Conservation (phyloP, 139 green algal species). For the Raphidocelis subcapitata region DNA sequence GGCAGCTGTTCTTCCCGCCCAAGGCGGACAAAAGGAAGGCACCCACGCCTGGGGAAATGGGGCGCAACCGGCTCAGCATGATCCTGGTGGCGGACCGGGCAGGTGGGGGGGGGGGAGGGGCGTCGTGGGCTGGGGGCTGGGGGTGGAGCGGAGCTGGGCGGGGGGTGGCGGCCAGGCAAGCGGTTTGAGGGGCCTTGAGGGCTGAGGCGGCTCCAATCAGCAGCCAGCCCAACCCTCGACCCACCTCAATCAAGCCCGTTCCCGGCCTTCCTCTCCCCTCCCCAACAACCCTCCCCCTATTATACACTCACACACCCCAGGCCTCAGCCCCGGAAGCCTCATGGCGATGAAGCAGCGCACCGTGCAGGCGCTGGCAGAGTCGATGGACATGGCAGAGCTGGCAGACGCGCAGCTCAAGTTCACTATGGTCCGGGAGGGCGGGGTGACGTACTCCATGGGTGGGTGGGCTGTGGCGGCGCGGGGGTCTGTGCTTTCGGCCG, state of each 20-base stretch:
- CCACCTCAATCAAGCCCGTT: too few relatives aligned
- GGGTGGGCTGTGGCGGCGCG: not conserved
- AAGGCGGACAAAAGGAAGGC: not conserved
- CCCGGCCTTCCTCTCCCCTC: too few relatives aligned
- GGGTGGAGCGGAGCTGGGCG: too few relatives aligned
- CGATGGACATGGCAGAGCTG: constrained; percentile 26
- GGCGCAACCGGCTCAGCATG: constrained; percentile 60
- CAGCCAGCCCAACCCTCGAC: too few relatives aligned
- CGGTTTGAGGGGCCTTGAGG: too few relatives aligned
- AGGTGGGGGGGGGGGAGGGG: too few relatives aligned
- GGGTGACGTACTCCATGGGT: constrained; percentile 25
- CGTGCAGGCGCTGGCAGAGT: constrained; percentile 13
- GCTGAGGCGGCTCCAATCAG: too few relatives aligned
- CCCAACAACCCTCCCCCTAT: too few relatives aligned
- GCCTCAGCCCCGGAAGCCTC: constrained; percentile 26
- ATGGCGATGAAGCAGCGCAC: constrained; percentile 31
- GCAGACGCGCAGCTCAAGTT: constrained; percentile 28
- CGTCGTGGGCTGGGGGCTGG: too few relatives aligned
- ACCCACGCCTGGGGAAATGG: constrained; percentile 11
- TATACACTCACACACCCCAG: not conserved
- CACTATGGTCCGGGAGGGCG: constrained; percentile 26
- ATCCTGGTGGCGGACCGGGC: constrained; percentile 76
- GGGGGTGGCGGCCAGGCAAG: too few relatives aligned
- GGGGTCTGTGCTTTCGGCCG: too few relatives aligned
- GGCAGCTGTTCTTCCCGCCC: not conserved